Percentiles rank a stretch among this genome's conserved stretches.
phyloP scores from a whole-genome alignment of 169 alveolate genomes.

The Neospora caninum region DNA sequence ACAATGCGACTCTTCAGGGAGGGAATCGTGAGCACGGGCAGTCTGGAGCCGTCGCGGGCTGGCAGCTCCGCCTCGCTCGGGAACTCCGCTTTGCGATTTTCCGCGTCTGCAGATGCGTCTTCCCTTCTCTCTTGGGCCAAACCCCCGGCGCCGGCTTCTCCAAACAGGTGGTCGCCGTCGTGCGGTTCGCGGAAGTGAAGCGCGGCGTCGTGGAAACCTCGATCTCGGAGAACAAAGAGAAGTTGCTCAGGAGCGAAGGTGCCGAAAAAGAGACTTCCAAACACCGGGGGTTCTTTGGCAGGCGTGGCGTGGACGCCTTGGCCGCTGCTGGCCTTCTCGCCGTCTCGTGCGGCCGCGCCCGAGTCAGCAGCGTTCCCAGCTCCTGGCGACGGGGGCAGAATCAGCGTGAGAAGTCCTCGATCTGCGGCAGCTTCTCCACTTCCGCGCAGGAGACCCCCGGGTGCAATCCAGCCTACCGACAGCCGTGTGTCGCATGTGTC shows the following conservation, averaged over 20 bases:
- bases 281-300: background rate
- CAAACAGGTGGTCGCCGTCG: background rate
- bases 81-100: background rate
- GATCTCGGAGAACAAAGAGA: background rate
- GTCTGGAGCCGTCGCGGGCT: background rate
- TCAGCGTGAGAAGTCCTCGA: background rate
- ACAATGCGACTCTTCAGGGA: background rate
- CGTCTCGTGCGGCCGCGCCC: background rate
- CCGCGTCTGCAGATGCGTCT: background rate
- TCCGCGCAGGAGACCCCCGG: background rate
- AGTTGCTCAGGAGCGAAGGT: background rate
- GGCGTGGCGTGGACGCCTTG: background rate
- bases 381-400: background rate
- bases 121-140: no score
- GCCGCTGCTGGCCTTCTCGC: background rate
- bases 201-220: conserved; percentile 11
- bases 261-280: background rate
- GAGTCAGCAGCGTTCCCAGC: background rate
- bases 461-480: background rate
- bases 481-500: background rate
- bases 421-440: background rate
- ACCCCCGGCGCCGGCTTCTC: no score
- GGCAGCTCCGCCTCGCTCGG: no score
- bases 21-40: background rate
- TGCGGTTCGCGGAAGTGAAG: background rate